Base-by-base conservation (phyloP, 108 stramenopile genomes). In the Fragilaria radians region DNA sequence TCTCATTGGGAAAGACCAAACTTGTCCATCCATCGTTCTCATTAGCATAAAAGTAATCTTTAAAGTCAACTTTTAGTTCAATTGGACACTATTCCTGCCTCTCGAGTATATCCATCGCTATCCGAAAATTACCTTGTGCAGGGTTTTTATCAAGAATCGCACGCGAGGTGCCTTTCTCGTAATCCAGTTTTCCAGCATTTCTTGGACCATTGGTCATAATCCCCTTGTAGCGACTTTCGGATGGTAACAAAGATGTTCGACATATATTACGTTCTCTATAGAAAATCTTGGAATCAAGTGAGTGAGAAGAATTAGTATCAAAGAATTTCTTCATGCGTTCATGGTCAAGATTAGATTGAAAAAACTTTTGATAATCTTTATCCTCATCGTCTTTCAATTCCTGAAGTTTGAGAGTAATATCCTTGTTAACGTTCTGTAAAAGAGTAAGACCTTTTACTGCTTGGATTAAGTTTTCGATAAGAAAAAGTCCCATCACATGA, bases 211-310 rank as follows among this genome's bases (percentile, higher is more conserved):
- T 60, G 1, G 71, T 73, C 2, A 70, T 27, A 23, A 66, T 30
- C 18, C 80, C 80, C 3, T 45, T 28, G 46, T 70, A 73, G 48
- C 80, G 67, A 30, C 54, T 66, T 59, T 76, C 45, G 4, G 80
- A 57, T 36, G 80, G 80, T 9, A 73, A 25, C 27, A 67, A 49
- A 17, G 54, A 68, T 19, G 80, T 76, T 2, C 67, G 71, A 70
- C 80, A 81, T 46, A 81, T 46, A 53, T 61, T 63, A 5, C 64
- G 50, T 7, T 57, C 62, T 21, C 51, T 52, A 21, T 61, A 70
- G 23, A 81, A 48, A 3, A 46, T 27, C 0, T 61, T 29, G 1
- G 48, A 5, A 27, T 63, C 22, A 19, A 73, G 32, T 18, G 49
- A 34, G 2, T 33, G 50, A 31, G 28, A 5, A 31, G 4, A 26